Conservation (phyloP, 768 basidiomycete species). For the Mycena amicta region DNA sequence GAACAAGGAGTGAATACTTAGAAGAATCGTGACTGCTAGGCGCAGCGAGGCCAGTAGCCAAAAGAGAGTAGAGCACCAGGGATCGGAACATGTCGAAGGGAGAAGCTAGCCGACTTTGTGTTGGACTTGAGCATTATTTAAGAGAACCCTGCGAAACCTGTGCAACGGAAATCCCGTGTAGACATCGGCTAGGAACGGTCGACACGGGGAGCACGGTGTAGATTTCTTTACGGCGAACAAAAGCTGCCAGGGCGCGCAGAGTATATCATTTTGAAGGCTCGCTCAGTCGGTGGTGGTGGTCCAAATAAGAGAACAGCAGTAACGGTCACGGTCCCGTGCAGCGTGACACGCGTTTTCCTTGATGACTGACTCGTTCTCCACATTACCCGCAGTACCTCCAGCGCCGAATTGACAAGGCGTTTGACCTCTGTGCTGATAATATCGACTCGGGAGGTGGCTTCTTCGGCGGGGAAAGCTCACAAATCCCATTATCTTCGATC, state of each 20-base stretch:
- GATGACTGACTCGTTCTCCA: constrained; percentile 33
- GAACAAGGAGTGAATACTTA: too few relatives aligned
- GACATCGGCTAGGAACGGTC: neutral
- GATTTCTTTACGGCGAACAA: neutral
- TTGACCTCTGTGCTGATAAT: constrained; percentile 35
- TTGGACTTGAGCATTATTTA: neutral
- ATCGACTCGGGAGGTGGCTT: constrained; percentile 35
- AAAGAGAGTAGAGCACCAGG: neutral
- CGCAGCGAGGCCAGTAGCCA: neutral
- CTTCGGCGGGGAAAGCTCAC: constrained; percentile 12
- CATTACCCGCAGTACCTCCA: constrained; percentile 46
- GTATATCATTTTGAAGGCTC: too few relatives aligned
- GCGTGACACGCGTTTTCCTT: neutral
- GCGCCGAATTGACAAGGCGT: constrained; percentile 54
- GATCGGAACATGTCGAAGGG: neutral
- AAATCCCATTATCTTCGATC: constrained; percentile 58
- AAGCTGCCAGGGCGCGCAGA: too few relatives aligned
- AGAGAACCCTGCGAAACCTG: neutral
- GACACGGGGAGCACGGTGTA: neutral
- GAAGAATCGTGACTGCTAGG: neutral
- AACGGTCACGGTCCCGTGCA: neutral
- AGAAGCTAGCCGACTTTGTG: neutral
- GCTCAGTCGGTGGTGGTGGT: neutral
- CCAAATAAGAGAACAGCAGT: neutral
- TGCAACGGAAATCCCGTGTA: neutral